A percentile compares a stretch with the other conserved stretches of the same genome.
Conservation (phyloP, 441 rosid genomes). For the Mallotus japonicus region DNA sequence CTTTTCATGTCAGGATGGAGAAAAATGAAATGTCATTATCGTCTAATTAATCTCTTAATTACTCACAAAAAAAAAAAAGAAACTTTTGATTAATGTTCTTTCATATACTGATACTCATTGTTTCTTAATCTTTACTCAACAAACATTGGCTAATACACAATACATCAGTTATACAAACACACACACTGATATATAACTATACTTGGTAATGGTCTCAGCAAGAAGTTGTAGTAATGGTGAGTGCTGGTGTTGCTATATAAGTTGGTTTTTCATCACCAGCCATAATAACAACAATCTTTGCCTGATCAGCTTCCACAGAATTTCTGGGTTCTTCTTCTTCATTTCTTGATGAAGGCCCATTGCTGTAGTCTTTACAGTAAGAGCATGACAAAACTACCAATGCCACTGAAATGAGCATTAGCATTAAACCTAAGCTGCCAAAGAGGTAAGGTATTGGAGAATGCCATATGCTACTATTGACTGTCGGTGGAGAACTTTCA, state of each 20-base stretch:
- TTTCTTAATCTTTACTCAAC: too few relatives aligned
- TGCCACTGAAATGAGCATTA: conserved; percentile 29
- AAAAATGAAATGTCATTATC: too few relatives aligned
- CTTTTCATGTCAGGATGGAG: too few relatives aligned
- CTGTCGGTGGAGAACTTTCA: not conserved
- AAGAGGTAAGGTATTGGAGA: conserved; percentile 41
- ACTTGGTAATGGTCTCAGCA: not conserved
- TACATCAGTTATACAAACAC: not conserved
- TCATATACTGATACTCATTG: too few relatives aligned
- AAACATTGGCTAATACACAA: not conserved
- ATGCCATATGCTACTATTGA: conserved; percentile 21
- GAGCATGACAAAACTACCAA: conserved; percentile 32
- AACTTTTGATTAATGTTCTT: too few relatives aligned
- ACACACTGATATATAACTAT: not conserved
- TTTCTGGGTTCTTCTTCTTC: conserved; percentile 13
- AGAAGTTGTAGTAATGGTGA: not conserved
- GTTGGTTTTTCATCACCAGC: conserved; percentile 66
- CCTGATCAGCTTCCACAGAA: conserved; percentile 16
- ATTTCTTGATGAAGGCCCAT: not conserved
- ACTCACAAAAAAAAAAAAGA: too few relatives aligned
- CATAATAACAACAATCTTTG: conserved; percentile 56
- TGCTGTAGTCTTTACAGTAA: not conserved
- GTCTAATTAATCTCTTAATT: too few relatives aligned
- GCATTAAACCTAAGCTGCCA: conserved; percentile 28
- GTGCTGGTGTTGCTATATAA: conserved; percentile 45